phyloP scores from a whole-genome alignment of 2,329 filamentous ascomycete species.

The Triangularia verruculosa region DNA sequence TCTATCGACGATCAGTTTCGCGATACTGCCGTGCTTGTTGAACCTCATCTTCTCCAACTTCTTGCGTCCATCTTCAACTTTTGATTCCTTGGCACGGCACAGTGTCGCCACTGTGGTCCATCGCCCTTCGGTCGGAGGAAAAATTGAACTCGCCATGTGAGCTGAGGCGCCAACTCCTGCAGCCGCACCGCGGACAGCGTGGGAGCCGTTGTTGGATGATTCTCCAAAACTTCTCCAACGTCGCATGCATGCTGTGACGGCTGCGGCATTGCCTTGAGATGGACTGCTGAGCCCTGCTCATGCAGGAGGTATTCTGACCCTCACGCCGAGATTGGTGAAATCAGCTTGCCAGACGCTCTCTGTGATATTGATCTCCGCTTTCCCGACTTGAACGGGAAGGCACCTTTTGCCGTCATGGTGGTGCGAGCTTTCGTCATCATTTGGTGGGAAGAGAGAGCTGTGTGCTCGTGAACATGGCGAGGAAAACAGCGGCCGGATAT shows the following conservation, averaged over 20 bases:
- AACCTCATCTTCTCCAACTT: not conserved
- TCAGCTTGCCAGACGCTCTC: not conserved
- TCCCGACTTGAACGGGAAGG: not conserved
- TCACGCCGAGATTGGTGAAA: not conserved
- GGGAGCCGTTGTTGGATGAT: constrained; percentile 3
- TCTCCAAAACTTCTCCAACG: constrained; percentile 2
- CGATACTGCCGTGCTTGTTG: not conserved
- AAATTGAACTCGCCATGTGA: constrained; percentile 28
- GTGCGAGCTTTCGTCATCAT: constrained; percentile 25
- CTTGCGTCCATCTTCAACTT: too few species aligned
- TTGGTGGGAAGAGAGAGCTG: not conserved
- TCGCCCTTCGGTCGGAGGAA: constrained; percentile 19
- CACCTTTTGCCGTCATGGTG: constrained; percentile 28
- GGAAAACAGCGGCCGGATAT: not conserved
- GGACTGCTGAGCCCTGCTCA: constrained; percentile 11
- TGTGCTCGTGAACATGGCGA: not conserved
- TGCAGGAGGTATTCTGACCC: constrained; percentile 16
- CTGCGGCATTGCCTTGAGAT: constrained; percentile 8
- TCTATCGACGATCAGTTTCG: not conserved
- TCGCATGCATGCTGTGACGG: constrained; percentile 17
- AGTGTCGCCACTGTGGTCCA: constrained; percentile 15
- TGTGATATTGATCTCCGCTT: constrained; percentile 10
- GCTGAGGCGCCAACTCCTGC: constrained; percentile 16
- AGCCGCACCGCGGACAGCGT: not conserved
- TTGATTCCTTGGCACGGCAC: not conserved